phyloP scores from a whole-genome alignment of 2,329 filamentous ascomycete genomes.

The Helicocarpus griseus region DNA sequence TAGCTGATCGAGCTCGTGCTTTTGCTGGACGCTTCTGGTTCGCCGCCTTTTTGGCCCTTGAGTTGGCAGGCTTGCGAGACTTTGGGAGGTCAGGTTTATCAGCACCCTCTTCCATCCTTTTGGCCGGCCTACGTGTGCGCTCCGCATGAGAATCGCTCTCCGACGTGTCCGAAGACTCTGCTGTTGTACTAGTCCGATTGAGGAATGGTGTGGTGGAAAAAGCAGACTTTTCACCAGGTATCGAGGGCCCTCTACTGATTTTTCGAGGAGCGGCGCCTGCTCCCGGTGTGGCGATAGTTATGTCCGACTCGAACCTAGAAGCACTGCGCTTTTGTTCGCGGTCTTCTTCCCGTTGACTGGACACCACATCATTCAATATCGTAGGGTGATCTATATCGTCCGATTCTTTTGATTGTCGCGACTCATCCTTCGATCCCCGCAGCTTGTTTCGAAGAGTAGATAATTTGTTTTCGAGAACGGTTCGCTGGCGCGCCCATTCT shows the following conservation, averaged over 20 bases:
- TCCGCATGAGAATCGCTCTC: slow-evolving; percentile 21
- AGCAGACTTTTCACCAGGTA: slow-evolving; percentile 73
- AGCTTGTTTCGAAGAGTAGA: slow-evolving; percentile 61
- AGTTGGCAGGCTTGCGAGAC: slow-evolving; percentile 4
- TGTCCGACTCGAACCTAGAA: slow-evolving; percentile 31
- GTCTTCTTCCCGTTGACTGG: slow-evolving; percentile 12
- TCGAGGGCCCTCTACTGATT: slow-evolving; percentile 49
- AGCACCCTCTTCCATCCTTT: slow-evolving; percentile 1
- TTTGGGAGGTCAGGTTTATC: slow-evolving; percentile 10
- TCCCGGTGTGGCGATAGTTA: slow-evolving; percentile 43
- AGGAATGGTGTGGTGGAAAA: slow-evolving; percentile 95
- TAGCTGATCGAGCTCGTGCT: slow-evolving; percentile 7
- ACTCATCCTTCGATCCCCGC: slow-evolving; percentile 44
- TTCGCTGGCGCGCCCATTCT: slow-evolving; percentile 53
- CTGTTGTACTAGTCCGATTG: slow-evolving; percentile 49
- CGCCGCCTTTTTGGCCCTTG: slow-evolving; percentile 1
- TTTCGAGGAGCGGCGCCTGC: slow-evolving; percentile 39
- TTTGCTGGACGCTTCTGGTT: slow-evolving; percentile 11
- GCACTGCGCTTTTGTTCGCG: slow-evolving; percentile 35
- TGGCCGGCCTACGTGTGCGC: slow-evolving; percentile 11
- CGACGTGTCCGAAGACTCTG: slow-evolving; percentile 39
- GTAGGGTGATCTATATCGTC: not conserved
- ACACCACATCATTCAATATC: not conserved
- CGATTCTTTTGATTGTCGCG: slow-evolving; percentile 20
- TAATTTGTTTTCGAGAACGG: slow-evolving; percentile 60